phyloP scores from a whole-genome alignment of 202 grass and related monocot genomes.

The Setaria viridis region DNA sequence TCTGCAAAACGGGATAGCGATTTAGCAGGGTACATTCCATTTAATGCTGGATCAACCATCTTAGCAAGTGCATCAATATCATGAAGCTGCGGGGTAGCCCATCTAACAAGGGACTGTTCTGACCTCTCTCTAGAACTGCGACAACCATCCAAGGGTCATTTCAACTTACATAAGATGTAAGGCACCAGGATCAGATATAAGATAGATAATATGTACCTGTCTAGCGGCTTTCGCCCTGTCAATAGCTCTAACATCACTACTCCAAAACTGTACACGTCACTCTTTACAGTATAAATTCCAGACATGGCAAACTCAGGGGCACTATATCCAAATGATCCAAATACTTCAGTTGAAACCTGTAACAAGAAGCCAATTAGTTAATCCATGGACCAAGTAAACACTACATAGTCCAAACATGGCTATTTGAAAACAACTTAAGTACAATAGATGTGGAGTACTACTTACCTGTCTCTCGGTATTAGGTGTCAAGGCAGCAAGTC shows the following conservation, averaged over 20 bases:
- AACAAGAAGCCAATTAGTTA: constrained; percentile 21
- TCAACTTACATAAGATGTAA: constrained; percentile 20
- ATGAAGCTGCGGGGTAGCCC: constrained; percentile 98
- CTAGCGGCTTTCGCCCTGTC: constrained; percentile 91
- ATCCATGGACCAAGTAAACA: constrained; percentile 10
- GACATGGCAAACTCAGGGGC: constrained; percentile 99
- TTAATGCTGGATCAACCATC: constrained; percentile 96
- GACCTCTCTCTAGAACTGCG: constrained; percentile 89
- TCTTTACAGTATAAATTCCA: constrained; percentile 94
- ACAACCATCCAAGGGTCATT: constrained; percentile 24
- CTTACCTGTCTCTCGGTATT: constrained; percentile 92
- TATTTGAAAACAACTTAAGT: constrained; percentile 4
- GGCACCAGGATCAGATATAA: constrained; percentile 19
- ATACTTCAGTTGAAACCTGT: constrained; percentile 84
- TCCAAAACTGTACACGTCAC: constrained; percentile 99
- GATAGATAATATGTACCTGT: constrained; percentile 62
- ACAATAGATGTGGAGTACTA: constrained; percentile 6
- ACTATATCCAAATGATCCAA: constrained; percentile 98
- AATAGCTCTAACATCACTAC: constrained; percentile 99
- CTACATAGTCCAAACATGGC: constrained; percentile 17
- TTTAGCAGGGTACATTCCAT: constrained; percentile 99
- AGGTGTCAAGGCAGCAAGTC: constrained; percentile 85
- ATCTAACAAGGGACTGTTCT: constrained; percentile 96
- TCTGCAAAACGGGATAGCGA: constrained; percentile 95
- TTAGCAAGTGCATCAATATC: constrained; percentile 95